phyloP scores from a whole-genome alignment of 1,139 yeast species.

The Saccharomyces hybrid region DNA sequence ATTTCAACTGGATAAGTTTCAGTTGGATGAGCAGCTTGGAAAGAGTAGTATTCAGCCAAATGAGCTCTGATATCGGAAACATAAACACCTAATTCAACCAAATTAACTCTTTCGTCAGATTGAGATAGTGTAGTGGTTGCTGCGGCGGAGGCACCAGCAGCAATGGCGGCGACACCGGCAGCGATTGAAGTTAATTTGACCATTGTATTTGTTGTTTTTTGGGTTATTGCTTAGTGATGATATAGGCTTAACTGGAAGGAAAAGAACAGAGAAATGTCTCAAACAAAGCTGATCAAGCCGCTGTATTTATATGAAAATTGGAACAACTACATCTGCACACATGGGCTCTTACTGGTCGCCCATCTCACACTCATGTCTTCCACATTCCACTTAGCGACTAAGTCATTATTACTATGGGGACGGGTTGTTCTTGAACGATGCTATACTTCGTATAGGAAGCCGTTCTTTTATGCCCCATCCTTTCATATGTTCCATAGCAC shows the following conservation, averaged over 20 bases:
- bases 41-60: neutral
- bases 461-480: neutral
- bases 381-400: neutral
- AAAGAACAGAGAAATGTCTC: neutral
- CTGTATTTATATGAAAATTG: neutral
- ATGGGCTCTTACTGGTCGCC: neutral
- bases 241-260: neutral
- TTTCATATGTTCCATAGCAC: neutral
- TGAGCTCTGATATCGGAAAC: neutral
- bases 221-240: neutral
- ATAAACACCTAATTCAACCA: neutral
- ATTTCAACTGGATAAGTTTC: neutral
- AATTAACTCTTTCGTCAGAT: neutral
- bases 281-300: neutral
- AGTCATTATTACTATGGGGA: neutral
- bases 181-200: neutral
- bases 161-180: neutral
- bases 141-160: neutral
- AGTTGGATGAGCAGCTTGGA: neutral
- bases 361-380: neutral
- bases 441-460: neutral
- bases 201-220: neutral
- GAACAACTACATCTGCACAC: neutral
- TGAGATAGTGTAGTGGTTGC: neutral
- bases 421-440: neutral